phyloP scores from a whole-genome alignment of 1,284 basidiomycete species.

The Leccinum griseonigrum region DNA sequence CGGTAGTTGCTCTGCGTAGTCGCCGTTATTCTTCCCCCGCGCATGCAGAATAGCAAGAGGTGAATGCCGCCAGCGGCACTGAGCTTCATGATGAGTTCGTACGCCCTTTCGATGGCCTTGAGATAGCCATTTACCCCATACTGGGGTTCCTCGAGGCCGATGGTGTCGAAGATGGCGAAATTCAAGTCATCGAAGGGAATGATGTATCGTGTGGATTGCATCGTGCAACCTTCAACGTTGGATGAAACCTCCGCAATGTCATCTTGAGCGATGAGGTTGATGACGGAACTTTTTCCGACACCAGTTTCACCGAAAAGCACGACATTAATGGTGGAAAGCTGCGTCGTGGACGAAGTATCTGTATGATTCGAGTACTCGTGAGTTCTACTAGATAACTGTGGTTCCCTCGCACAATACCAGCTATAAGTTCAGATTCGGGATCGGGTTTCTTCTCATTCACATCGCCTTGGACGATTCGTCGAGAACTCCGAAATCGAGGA shows the following conservation, averaged over 20 bases:
- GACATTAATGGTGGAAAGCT: constrained; percentile 18
- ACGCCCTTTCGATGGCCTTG: constrained; percentile 36
- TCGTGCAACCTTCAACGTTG: constrained; percentile 30
- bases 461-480: neutral
- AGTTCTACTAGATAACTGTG: constrained; percentile 2
- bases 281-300: constrained; percentile 35
- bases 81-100: constrained; percentile 34
- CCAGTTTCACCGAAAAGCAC: constrained; percentile 35
- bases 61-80: constrained; percentile 32
- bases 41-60: constrained; percentile 41
- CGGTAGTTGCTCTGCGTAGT: constrained; percentile 37
- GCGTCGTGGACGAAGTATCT: neutral
- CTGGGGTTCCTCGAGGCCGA: constrained; percentile 41
- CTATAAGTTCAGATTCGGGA: neutral
- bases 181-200: constrained; percentile 21
- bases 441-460: neutral
- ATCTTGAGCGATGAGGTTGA: constrained; percentile 32
- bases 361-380: constrained; percentile 9
- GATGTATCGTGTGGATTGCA: constrained; percentile 25
- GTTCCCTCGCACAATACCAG: constrained; percentile 15
- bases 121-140: constrained; percentile 27
- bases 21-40: constrained; percentile 35
- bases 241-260: constrained; percentile 29
- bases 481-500: neutral
- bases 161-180: constrained; percentile 38